Evolutionary conservation across 768 basidiomycete species (phyloP).

Genomic region (Suillus occidentalis): DNA sequence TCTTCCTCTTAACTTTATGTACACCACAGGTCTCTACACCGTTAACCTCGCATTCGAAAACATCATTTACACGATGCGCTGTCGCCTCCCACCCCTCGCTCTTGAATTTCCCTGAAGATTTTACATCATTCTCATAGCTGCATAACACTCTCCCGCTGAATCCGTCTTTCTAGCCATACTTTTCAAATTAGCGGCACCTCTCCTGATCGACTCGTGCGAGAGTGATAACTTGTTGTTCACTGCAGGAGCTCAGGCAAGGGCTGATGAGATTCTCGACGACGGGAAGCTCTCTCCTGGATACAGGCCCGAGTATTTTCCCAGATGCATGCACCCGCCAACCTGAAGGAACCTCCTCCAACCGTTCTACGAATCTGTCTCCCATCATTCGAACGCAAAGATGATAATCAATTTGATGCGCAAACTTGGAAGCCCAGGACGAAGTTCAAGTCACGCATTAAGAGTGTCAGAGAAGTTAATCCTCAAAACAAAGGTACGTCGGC

Average conservation of each 20-base stretch:
- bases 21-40: slow-evolving; percentile 45
- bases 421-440: too few relatives aligned
- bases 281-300: slow-evolving; percentile 50
- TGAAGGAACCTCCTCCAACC: too few relatives aligned
- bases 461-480: slow-evolving; percentile 71
- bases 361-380: too few relatives aligned
- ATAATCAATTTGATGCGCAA: too few relatives aligned
- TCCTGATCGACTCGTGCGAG: slow-evolving; percentile 69
- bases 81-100: slow-evolving; percentile 63
- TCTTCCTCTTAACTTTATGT: background rate
- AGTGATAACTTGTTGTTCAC: slow-evolving; percentile 55
- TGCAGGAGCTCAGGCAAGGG: slow-evolving; percentile 38
- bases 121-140: slow-evolving; percentile 23
- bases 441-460: slow-evolving; percentile 85
- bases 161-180: too few relatives aligned
- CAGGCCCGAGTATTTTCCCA: slow-evolving; percentile 46
- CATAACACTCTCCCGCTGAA: background rate
- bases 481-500: slow-evolving; percentile 55
- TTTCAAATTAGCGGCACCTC: too few relatives aligned
- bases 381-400: too few relatives aligned
- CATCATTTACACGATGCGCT: slow-evolving; percentile 44
- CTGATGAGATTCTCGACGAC: slow-evolving; percentile 51
- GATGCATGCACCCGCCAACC: slow-evolving; percentile 33
- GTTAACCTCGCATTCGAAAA: slow-evolving; percentile 65
- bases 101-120: slow-evolving; percentile 57